Evolutionary conservation across 345 rosid genomes (phyloP), one percentile per base, ranked within the genome.

Genomic region (Hibiscus trionum): DNA sequence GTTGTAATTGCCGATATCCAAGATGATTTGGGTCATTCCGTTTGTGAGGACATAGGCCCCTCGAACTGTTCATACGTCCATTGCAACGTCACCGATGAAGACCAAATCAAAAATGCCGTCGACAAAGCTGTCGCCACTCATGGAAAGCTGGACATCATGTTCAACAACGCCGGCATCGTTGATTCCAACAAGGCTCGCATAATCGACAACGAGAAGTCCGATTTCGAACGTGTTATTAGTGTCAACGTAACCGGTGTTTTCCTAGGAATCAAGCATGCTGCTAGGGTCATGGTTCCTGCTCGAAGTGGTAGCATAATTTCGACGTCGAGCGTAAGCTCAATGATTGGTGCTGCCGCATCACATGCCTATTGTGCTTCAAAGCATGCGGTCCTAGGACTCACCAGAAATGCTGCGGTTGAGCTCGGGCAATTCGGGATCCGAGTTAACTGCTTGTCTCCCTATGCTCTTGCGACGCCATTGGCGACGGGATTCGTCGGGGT

Each of bases 121-220:
- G 78, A 75, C 72, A 47, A 5, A 27, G 75, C 81, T 2, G 82
- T 85, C 49, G 55, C 80, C 3, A 60, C 61, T n/a, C 56, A 79
- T n/a, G 85, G 86, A 19, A 81, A 79, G 77, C 80, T 82, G 0
- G 86, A 82, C 77, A 69, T 80, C 37, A 78, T 80, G 88, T 77
- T 80, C 78, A 82, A 80, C 78, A 84, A 84, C 3, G 87, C 84
- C 0, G 84, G 85, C 74, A 78, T 80, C 24, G 44, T 35, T 1
- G 84, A 71, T 19, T 12, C 15, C 1, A 69, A 69, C 78, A 77
- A 73, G 50, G 19, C 66, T 24, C 78, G 82, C 29, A 84, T 86
- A 46, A 58, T 80, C 15, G 86, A 86, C 79, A 69, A 78, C 12
- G 72, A 70, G 1, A 82, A 80, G 27, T 77, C 55, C 0, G 83